Evolutionary conservation across 345 rosid genomes (phyloP).

Genomic region (Pugionium dolabratum): DNA sequence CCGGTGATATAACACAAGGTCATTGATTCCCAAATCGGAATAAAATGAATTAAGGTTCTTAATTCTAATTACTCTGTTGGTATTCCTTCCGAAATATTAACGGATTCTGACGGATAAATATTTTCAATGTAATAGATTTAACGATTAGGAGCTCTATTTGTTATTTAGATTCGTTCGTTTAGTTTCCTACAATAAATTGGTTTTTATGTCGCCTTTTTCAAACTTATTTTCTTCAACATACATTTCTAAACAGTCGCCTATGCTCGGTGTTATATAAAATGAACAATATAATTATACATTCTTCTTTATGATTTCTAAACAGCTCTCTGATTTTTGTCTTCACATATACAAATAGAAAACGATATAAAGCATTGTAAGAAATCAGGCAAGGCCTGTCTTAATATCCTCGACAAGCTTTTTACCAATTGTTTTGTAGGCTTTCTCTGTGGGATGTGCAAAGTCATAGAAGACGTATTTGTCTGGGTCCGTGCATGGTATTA

Average conservation of each 20-base stretch:
- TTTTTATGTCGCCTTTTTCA: neutral
- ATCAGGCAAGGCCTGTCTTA: constrained; percentile 33
- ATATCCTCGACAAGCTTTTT: constrained; percentile 39
- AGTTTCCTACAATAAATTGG: neutral
- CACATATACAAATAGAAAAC: neutral
- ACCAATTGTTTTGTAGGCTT: constrained; percentile 46
- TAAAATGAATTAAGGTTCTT: no score
- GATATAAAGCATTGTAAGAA: constrained; percentile 15
- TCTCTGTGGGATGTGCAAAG: constrained; percentile 71
- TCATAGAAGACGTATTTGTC: constrained; percentile 60
- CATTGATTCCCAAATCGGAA: no score
- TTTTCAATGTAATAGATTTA: no score
- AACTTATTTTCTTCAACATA: constrained; percentile 9
- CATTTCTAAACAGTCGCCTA: constrained; percentile 15
- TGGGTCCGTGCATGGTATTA: constrained; percentile 41
- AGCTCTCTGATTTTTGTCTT: constrained; percentile 8
- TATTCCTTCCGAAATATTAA: no score
- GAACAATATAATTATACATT: constrained; percentile 18
- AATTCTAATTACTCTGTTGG: no score
- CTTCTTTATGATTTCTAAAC: neutral
- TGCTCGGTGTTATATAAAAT: no score
- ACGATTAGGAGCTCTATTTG: neutral
- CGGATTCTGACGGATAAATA: no score
- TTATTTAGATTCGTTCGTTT: neutral
- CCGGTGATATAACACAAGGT: no score